These are phyloP conservation scores for Silene latifolia DNA, from an alignment of 148 eudicot species.

Conservation along the genomic window DNA sequence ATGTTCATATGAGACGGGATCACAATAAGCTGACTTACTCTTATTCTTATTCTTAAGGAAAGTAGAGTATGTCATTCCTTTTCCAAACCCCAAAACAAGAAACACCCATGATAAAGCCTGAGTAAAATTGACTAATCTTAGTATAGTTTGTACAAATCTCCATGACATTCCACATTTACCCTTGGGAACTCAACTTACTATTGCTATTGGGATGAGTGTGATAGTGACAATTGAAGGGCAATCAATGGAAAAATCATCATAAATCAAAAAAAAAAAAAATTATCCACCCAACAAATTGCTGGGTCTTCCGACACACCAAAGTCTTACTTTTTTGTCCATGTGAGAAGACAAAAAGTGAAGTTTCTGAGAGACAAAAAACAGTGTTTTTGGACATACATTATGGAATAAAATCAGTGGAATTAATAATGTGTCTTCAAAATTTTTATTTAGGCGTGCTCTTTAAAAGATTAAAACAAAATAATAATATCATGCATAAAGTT, in stretches of 20 bases:
- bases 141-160: conserved; percentile 9
- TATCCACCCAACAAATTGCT: conserved; percentile 10
- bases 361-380: background rate
- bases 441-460: conserved; percentile 28
- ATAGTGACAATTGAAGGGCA: conserved; percentile 36
- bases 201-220: background rate
- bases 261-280: no score
- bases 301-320: conserved; percentile 24
- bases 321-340: conserved; percentile 23
- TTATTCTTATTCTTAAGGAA: background rate
- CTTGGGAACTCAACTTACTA: conserved; percentile 19
- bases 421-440: background rate
- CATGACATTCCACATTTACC: conserved; percentile 28
- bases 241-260: conserved; percentile 6
- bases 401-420: conserved; percentile 5
- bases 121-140: conserved; percentile 29
- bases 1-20: no score
- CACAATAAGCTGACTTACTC: no score
- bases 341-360: conserved; percentile 20
- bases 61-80: background rate
- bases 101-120: conserved; percentile 7
- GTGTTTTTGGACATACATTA: conserved; percentile 6
- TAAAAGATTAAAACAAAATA: conserved; percentile 22
- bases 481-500: conserved; percentile 19
- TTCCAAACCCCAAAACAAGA: conserved; percentile 14